Conservation (phyloP, 352 stramenopile genomes). For the Thalassiosira livingstoniorum region DNA sequence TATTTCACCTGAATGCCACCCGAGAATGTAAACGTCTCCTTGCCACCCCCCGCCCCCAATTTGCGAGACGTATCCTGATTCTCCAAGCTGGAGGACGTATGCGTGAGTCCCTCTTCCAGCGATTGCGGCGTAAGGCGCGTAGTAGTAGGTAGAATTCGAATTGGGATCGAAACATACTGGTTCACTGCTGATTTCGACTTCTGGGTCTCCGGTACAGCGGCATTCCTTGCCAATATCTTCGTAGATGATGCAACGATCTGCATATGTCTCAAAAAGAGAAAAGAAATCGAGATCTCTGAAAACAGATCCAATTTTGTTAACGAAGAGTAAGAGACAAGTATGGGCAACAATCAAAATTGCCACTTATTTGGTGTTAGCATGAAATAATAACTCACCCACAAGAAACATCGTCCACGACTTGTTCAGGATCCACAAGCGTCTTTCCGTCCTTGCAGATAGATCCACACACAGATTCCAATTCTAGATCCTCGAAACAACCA, state of each 20-base stretch:
- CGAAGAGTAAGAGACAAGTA: too few relatives aligned
- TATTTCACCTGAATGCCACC: too few relatives aligned
- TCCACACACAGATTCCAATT: not conserved
- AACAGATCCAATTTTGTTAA: too few relatives aligned
- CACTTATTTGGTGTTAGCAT: too few relatives aligned
- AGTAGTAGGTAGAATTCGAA: too few relatives aligned
- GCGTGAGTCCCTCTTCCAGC: too few relatives aligned
- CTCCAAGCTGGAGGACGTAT: too few relatives aligned
- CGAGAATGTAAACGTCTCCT: conserved; percentile 6
- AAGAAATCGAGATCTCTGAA: conserved; percentile 4
- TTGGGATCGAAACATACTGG: too few relatives aligned
- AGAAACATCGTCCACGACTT: not conserved
- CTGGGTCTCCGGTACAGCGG: not conserved
- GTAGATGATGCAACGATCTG: conserved; percentile 12
- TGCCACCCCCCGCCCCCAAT: not conserved
- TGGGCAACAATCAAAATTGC: too few relatives aligned
- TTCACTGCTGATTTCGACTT: too few relatives aligned
- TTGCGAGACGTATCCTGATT: not conserved
- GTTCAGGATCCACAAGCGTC: not conserved
- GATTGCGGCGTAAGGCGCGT: too few relatives aligned
- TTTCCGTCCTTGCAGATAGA: conserved; percentile 1
- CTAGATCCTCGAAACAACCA: not conserved
- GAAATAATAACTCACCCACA: too few relatives aligned
- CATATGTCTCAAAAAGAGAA: conserved; percentile 16
- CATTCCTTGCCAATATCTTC: not conserved